Conservation (phyloP, 176 grass and related monocot species). For the Phoenix dactylifera region DNA sequence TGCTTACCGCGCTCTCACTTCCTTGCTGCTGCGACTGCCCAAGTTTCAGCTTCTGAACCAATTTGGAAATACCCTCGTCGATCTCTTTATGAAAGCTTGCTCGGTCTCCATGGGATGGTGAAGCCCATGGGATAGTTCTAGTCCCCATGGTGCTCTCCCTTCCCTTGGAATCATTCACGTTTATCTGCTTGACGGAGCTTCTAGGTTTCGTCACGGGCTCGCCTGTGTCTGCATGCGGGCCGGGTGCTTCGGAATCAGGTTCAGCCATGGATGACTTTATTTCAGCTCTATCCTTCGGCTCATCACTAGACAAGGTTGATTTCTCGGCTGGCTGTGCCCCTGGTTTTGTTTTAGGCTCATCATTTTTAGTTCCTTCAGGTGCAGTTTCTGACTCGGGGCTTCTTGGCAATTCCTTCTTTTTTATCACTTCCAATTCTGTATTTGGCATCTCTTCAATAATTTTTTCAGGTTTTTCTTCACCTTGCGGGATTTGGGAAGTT, state of each 20-base stretch:
- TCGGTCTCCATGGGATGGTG: not conserved
- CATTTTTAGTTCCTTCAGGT: not conserved
- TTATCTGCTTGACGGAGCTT: not conserved
- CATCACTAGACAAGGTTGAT: no score
- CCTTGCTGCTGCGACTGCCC: not conserved
- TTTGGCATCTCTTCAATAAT: constrained; percentile 14
- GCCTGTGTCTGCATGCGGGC: no score
- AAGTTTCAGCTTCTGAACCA: constrained; percentile 33
- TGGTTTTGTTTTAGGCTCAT: not conserved
- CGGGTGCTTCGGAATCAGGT: not conserved
- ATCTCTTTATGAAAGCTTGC: constrained; percentile 40
- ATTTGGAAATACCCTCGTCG: constrained; percentile 35
- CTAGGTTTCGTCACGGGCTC: not conserved
- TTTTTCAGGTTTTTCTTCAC: constrained; percentile 13
- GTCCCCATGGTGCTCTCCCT: not conserved
- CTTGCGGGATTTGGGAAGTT: not conserved
- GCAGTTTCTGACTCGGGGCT: not conserved
- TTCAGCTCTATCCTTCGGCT: not conserved
- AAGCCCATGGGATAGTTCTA: not conserved
- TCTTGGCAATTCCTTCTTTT: not conserved
- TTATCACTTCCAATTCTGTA: not conserved
- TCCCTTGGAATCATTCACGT: not conserved
- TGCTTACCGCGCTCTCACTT: constrained; percentile 12
- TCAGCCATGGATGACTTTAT: not conserved
- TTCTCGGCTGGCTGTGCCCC: not conserved